phyloP scores from a whole-genome alignment of 148 eudicot species.

The Rhododendron ferrugineum region DNA sequence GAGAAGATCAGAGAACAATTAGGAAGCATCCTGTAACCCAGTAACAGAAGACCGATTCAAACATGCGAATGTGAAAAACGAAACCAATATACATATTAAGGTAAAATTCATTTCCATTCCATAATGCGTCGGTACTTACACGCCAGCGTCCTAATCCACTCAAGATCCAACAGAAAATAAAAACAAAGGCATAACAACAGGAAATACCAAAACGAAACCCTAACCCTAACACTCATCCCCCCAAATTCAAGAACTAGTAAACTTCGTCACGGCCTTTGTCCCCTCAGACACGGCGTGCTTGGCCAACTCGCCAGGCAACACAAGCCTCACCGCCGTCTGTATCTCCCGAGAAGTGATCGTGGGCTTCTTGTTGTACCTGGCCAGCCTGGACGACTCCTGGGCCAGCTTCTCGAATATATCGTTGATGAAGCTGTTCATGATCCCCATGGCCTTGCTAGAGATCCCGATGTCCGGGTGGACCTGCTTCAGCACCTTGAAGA shows the following conservation, averaged over 20 bases:
- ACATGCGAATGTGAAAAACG: too few relatives aligned
- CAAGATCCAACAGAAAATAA: neutral
- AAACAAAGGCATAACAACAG: neutral
- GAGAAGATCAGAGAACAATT: too few relatives aligned
- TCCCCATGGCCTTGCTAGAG: neutral
- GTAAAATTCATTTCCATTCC: neutral
- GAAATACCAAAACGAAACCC: neutral
- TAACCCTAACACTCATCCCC: neutral
- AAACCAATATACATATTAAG: too few relatives aligned
- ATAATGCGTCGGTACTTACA: neutral
- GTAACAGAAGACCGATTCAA: too few relatives aligned
- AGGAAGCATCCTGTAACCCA: too few relatives aligned
- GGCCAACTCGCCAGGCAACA: conserved; percentile 46
- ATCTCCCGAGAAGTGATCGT: conserved; percentile 47
- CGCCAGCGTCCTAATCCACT: neutral
- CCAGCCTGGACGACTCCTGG: conserved; percentile 41
- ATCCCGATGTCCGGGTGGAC: neutral
- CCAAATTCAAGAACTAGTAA: conserved; percentile 32
- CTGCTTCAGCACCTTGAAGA: neutral
- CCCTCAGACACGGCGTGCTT: conserved; percentile 55
- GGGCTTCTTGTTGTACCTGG: conserved; percentile 51
- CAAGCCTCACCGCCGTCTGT: conserved; percentile 46
- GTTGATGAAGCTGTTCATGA: conserved; percentile 3
- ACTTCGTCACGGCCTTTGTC: conserved; percentile 13
- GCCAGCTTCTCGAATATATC: conserved; percentile 26